phyloP scores from a whole-genome alignment of 495 filamentous ascomycete genomes.

The Penicillium crystallinum region DNA sequence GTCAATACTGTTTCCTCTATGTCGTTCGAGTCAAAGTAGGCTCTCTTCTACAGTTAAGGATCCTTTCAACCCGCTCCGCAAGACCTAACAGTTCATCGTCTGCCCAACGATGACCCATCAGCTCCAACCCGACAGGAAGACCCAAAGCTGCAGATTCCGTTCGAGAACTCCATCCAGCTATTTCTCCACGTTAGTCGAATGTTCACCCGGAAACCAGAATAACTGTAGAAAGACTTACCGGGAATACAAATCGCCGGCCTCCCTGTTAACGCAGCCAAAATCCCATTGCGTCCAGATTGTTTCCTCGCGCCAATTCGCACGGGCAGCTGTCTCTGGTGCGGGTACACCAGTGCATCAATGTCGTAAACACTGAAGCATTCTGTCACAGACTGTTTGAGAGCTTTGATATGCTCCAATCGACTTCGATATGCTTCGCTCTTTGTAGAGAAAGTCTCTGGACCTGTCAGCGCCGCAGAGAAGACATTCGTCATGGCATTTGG shows the following conservation, averaged over 20 bases:
- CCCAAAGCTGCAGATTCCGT: conserved; percentile 46
- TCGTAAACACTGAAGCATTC: conserved; percentile 42
- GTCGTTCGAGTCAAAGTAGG: conserved; percentile 31
- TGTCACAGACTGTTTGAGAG: conserved; percentile 42
- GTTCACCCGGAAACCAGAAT: neutral
- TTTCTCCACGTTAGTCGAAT: neutral
- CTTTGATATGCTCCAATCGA: conserved; percentile 37
- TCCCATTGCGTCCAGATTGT: conserved; percentile 58
- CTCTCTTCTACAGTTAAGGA: conserved; percentile 42
- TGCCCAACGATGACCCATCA: conserved; percentile 49
- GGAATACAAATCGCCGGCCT: conserved; percentile 60
- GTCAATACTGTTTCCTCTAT: neutral
- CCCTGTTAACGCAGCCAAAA: conserved; percentile 59
- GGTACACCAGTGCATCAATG: conserved; percentile 59
- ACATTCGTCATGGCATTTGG: conserved; percentile 42
- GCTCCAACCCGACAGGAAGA: conserved; percentile 60
- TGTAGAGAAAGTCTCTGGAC: conserved; percentile 33
- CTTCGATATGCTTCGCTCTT: conserved; percentile 39
- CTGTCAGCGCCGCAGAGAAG: conserved; percentile 18
- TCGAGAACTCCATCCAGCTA: conserved; percentile 41
- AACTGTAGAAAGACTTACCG: conserved; percentile 11
- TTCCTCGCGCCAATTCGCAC: conserved; percentile 50
- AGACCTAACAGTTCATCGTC: conserved; percentile 52
- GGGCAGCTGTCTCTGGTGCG: conserved; percentile 60
- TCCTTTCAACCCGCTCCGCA: conserved; percentile 33